Evolutionary conservation across 352 stramenopile genomes (phyloP), one percentile per base, ranked within the genome.

Genomic region (Pythium sukuiense): DNA sequence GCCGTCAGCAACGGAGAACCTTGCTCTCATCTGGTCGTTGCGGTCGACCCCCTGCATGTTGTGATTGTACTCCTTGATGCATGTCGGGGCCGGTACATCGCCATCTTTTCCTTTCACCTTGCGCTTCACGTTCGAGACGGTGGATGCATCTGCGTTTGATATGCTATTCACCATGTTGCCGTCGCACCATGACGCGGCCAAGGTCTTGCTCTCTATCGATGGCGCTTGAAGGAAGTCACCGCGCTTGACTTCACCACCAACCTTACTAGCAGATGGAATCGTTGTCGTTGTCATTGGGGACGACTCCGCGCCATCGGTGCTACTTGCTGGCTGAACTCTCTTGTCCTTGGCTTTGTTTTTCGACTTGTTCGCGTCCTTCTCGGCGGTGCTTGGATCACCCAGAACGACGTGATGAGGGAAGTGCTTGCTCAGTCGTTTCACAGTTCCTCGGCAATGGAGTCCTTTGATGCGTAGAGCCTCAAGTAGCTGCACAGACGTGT

Each of bases 21-120:
- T 46, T 6, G 56, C 50, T 53, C 69, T 37, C 16, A 81, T 81
- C 61, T 46, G 72, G 53, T 79, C 71, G n/a, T 68, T 24, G 2
- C 66, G 6, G 18, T 81, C 74, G 0, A 77, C 71, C 65, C 73
- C 48, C 48, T 80, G 70, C 67, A 80, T 74, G 32, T 73, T 48
- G 2, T 67, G 12, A 48, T 81, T 81, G 49, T 78, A 81, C 29
- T 69, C 24, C 1, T 50, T 59, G 14, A 78, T 57, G 30, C 59
- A 69, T 14, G 1, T 41, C 20, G 72, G 72, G 0, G 55, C 52
- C 46, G 43, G 16, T 27, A 27, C 14, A 3, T 20, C 29, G 64
- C 73, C 1, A 43, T 18, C 7, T 6, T 49, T 46, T 12, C 8
- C 43, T 12, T 55, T 46, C 16, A 72, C 41, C 6, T 62, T 20